Base-by-base conservation (phyloP, 805 yeast genomes). In the Yarrowia keelungensis region DNA sequence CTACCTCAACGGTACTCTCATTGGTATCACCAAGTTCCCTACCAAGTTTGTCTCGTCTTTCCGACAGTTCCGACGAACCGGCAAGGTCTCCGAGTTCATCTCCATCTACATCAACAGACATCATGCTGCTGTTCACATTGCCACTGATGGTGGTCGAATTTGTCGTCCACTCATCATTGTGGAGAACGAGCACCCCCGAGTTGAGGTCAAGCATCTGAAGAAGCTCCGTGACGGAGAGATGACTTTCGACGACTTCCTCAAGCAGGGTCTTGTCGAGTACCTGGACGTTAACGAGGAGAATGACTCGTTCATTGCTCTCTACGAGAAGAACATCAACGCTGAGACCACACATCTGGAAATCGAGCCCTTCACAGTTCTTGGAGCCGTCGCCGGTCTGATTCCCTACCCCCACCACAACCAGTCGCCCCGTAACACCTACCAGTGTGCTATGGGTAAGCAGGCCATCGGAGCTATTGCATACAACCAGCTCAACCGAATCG, bases 401-500 rank as follows among this genome's bases (percentile, higher is more conserved):
- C 97, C 97, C 19, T 91, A 91, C 75, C 97, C 97, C 56, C 97
- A 91, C 76, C 97, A 91, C 77, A 91, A 91, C 80, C 97, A 91
- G 80, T 90, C 96, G 5, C 97, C 97, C 53, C 87, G 97, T 83
- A 91, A 91, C 79, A 91, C 97, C 5, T 91, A 91, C 80, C 97
- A 91, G 79, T 91, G 96, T 84, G 97, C 97, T 76, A 91, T 91
- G 97, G 97, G 97, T 87, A 92, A 92, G 80, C 99, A 95, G 81
- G 99, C 99, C n/a, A 94, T 95, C 79, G 99, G 99, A 73, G 98
- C 98, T 2, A 95, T 95, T 79, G 97, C 97, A 11, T 95, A 95
- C 78, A 95, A 95, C 79, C 99, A 95, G 80, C 91, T 95, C 81
- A 86, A 92, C 76, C 88, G 99, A 79, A 94, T 95, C 73, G 99